Base-by-base conservation (phyloP, 768 basidiomycete species). In the Lepiota venenata region DNA sequence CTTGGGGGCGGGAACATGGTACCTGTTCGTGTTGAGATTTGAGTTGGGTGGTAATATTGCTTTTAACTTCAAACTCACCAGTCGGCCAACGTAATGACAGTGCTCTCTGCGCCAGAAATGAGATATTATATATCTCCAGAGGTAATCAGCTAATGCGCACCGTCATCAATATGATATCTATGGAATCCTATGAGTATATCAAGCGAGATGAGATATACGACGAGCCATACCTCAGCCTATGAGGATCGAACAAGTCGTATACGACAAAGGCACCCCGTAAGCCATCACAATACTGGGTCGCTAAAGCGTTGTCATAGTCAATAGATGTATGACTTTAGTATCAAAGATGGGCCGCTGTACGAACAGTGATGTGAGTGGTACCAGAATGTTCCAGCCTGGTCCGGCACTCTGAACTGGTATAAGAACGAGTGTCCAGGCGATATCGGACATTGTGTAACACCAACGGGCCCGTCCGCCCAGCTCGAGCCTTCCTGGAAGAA, bases 281-380 rank as follows among this genome's bases (percentile, higher is more conserved):
- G 0, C 81, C 81, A 50, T 83, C 81, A 47, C 82, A 83, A 53
- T 82, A 82, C 64, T 83, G 81, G 0, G 74, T 72, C 4, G 71
- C 71, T 66, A 60, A 8, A 54, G 15, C 8, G 25, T 25, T 25
- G 25, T 25, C 25, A 25, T 5, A 25, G 25, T 25, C 25, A 25
- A 25, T 25, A 25, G 25, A 25, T 25, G 2, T 2, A 25, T 25
- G 5, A 25, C 25, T 25, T 25, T 25, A 5, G 25, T 66, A 14
- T 64, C 66, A 7, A 64, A 64, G 22, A 15, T n/a, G 21, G 10
- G 9, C 25, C 2, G 25, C 15, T 35, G 10, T 14, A 63, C 63
- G 16, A 43, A 71, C 69, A 66, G 63, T 75, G 60, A 56, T 69
- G 66, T 12, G 63, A 67, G 47, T 65, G 64, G 37, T 66, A 71